Percentiles rank a stretch among this genome's conserved stretches.
Evolutionary conservation across 805 yeast genomes (phyloP).

Genomic region (Saturnispora bothae): DNA sequence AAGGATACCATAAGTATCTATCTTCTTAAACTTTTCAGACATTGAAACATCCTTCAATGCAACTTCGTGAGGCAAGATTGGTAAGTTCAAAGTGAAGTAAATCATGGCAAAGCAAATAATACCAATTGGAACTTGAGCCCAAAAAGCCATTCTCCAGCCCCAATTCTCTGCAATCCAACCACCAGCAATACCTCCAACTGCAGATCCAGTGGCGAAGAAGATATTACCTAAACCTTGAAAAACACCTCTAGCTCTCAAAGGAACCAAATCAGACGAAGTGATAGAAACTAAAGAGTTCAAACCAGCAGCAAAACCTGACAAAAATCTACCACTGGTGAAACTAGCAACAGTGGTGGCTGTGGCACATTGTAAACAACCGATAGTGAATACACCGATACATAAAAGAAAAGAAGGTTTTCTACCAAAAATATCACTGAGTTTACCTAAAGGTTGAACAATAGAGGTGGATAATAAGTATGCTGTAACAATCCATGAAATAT

Average conservation of each 20-base stretch:
- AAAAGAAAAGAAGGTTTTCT: conserved; percentile 41
- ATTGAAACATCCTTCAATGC: conserved; percentile 27
- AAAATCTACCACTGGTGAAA: conserved; percentile 48
- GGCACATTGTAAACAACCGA: conserved; percentile 51
- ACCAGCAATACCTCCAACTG: conserved; percentile 56
- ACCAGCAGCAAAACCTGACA: conserved; percentile 91
- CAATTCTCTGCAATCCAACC: conserved; percentile 46
- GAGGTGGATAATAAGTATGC: conserved; percentile 59
- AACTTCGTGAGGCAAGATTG: conserved; percentile 29
- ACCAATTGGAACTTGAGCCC: conserved; percentile 46
- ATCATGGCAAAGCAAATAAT: conserved; percentile 28
- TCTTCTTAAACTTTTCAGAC: conserved; percentile 37
- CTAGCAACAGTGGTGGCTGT: conserved; percentile 35
- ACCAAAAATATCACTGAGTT: conserved; percentile 63
- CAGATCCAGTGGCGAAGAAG: conserved; percentile 70
- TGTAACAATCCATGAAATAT: conserved; percentile 65
- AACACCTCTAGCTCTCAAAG: conserved; percentile 70
- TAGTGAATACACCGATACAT: conserved; percentile 44
- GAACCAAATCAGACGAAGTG: conserved; percentile 68
- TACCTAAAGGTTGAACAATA: conserved; percentile 68
- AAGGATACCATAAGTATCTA: conserved; percentile 38
- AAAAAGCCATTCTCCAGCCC: conserved; percentile 61
- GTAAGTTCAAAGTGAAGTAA: conserved; percentile 33
- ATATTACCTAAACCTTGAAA: conserved; percentile 81
- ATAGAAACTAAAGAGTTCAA: conserved; percentile 69